phyloP scores from a whole-genome alignment of 1,284 basidiomycete species.

The Ceratobasidium sp. region DNA sequence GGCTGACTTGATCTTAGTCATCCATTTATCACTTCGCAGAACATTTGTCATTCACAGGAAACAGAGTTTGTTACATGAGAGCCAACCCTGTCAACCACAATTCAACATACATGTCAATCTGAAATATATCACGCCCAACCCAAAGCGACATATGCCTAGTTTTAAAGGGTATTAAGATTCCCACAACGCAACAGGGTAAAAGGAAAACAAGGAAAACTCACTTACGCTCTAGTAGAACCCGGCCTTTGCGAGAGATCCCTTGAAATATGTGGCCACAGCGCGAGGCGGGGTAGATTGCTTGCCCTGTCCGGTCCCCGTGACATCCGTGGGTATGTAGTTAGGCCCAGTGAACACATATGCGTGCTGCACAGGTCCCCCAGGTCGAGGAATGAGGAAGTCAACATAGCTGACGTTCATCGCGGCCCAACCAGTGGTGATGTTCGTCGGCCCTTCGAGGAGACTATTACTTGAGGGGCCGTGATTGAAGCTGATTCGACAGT shows the following conservation, averaged over 20 bases:
- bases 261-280: not conserved
- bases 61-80: too few relatives aligned
- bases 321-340: not conserved
- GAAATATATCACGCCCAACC: too few relatives aligned
- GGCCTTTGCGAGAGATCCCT: not conserved
- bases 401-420: not conserved
- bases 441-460: slow-evolving; percentile 22
- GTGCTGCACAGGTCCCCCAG: not conserved
- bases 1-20: too few relatives aligned
- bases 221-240: not conserved
- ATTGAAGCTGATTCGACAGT: slow-evolving; percentile 8
- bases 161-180: too few relatives aligned
- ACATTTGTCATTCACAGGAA: too few relatives aligned
- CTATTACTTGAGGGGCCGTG: not conserved
- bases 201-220: not conserved
- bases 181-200: too few relatives aligned
- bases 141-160: too few relatives aligned
- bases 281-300: not conserved
- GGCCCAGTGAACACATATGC: slow-evolving; percentile 12
- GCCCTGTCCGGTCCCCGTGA: not conserved
- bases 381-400: not conserved
- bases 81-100: too few relatives aligned
- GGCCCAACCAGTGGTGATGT: slow-evolving; percentile 2
- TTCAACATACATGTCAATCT: too few relatives aligned
- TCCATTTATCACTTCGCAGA: too few relatives aligned